phyloP scores from a whole-genome alignment of 805 yeast genomes.

The Gaillardinia entomophila region DNA sequence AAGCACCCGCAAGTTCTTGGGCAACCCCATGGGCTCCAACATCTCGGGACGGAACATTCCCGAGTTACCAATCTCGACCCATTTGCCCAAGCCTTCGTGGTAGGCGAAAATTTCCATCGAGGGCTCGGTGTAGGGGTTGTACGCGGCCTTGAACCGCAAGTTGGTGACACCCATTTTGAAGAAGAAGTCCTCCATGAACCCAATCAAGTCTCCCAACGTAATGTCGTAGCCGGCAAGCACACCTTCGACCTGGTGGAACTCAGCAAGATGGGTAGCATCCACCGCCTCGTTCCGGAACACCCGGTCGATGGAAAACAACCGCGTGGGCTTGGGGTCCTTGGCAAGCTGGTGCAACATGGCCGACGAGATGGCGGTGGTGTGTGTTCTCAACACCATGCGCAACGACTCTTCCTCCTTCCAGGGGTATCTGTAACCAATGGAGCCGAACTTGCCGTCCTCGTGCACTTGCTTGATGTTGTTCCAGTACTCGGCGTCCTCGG shows the following conservation, averaged over 20 bases:
- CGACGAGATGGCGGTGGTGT: slow-evolving; percentile 92
- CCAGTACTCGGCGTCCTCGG: slow-evolving; percentile 76
- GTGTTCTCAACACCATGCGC: slow-evolving; percentile 92
- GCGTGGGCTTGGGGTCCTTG: slow-evolving; percentile 77
- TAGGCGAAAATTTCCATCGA: slow-evolving; percentile 95
- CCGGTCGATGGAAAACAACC: slow-evolving; percentile 93
- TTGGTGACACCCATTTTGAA: slow-evolving; percentile 95
- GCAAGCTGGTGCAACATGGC: slow-evolving; percentile 85
- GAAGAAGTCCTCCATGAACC: slow-evolving; percentile 97
- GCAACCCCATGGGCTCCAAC: slow-evolving; percentile 98
- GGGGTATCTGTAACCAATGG: slow-evolving; percentile 97
- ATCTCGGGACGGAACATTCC: slow-evolving; percentile 99
- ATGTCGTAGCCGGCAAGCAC: slow-evolving; percentile 94
- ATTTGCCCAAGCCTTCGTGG: slow-evolving; percentile 89
- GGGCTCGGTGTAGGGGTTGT: slow-evolving; percentile 99
- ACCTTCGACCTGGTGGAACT: slow-evolving; percentile 99
- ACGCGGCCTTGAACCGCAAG: slow-evolving; percentile 96
- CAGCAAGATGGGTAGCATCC: slow-evolving; percentile 98
- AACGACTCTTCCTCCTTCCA: slow-evolving; percentile 92
- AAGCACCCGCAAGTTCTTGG: slow-evolving; percentile 84
- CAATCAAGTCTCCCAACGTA: slow-evolving; percentile 93
- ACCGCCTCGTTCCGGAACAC: slow-evolving; percentile 99
- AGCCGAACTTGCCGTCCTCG: slow-evolving; percentile 84
- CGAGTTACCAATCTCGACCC: slow-evolving; percentile 99
- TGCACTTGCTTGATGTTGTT: slow-evolving; percentile 78